Evolutionary conservation across 768 basidiomycete genomes (phyloP).

Genomic region (Boletus pseudo-olivaceus): DNA sequence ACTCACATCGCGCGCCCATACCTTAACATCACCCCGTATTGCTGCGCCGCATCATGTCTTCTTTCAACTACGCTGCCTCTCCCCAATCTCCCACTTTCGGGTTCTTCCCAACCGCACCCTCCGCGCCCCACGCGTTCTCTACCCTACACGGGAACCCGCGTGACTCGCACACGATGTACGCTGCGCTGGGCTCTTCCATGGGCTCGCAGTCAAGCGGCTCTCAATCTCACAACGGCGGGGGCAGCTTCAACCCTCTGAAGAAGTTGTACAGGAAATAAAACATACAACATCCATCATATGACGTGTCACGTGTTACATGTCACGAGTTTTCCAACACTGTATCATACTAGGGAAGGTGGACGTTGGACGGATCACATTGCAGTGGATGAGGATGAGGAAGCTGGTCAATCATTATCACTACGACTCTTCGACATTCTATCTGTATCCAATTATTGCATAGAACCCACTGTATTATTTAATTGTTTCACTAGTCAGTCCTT

Average conservation of each 20-base stretch:
- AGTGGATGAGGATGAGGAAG: constrained; percentile 1
- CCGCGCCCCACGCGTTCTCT: constrained; percentile 56
- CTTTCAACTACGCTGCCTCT: constrained; percentile 36
- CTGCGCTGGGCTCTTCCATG: constrained; percentile 40
- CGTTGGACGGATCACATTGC: background rate
- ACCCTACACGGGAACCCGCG: constrained; percentile 59
- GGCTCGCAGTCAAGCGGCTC: constrained; percentile 23
- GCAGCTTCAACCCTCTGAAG: constrained; percentile 32
- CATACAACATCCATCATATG: background rate
- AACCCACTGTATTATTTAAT: constrained; percentile 17
- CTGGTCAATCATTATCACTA: background rate
- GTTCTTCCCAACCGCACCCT: constrained; percentile 53
- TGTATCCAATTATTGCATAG: constrained; percentile 22
- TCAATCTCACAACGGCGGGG: constrained; percentile 20
- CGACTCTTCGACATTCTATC: constrained; percentile 21
- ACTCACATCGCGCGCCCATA: background rate
- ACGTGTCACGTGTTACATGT: background rate
- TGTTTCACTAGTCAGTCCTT: background rate
- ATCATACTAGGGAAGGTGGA: constrained; percentile 23
- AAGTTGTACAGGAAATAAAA: constrained; percentile 35
- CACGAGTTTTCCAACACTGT: constrained; percentile 16
- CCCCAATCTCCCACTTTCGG: constrained; percentile 56
- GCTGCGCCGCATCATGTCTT: constrained; percentile 38
- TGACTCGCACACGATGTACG: constrained; percentile 56
- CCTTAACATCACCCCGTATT: background rate